Evolutionary conservation across 2,329 filamentous ascomycete genomes (phyloP).

Genomic region (Monosporascus sp.): DNA sequence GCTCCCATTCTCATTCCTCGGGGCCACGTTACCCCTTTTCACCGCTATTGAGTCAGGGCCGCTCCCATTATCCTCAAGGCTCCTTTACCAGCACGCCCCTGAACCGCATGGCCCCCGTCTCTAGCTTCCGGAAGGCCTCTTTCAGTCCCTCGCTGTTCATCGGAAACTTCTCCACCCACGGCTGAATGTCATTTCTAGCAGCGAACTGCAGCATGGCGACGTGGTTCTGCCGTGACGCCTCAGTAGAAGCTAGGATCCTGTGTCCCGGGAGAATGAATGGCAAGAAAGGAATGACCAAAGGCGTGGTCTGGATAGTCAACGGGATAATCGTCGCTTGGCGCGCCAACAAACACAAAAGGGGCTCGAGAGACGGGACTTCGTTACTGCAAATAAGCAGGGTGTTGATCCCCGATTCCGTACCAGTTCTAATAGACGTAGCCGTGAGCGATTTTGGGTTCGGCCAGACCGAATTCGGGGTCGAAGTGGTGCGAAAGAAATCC

Average conservation of each 20-base stretch:
- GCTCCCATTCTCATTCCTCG: background rate
- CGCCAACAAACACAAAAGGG: background rate
- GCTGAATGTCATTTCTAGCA: slow-evolving; percentile 8
- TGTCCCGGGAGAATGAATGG: slow-evolving; percentile 1
- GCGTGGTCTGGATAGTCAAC: slow-evolving; percentile 2
- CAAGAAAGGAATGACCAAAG: background rate
- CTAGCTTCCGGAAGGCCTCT: slow-evolving; percentile 7
- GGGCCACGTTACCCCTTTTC: background rate
- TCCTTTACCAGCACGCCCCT: slow-evolving; percentile 8
- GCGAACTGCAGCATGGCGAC: slow-evolving; percentile 9
- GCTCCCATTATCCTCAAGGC: background rate
- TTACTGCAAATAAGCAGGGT: slow-evolving; percentile 1
- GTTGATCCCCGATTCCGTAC: background rate
- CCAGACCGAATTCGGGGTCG: background rate
- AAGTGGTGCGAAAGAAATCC: slow-evolving; percentile 2
- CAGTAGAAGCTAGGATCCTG: slow-evolving; percentile 4
- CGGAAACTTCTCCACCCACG: slow-evolving; percentile 10
- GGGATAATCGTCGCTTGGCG: background rate
- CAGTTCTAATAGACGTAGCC: no score
- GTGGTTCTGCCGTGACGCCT: slow-evolving; percentile 10
- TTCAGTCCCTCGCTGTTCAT: slow-evolving; percentile 9
- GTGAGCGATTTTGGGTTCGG: background rate
- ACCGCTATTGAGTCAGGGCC: background rate
- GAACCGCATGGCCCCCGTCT: slow-evolving; percentile 10
- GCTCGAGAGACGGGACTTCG: background rate